These are phyloP conservation scores for Hanseniaspora guilliermondii DNA, from an alignment of 805 yeast species.

Conservation along the genomic window DNA sequence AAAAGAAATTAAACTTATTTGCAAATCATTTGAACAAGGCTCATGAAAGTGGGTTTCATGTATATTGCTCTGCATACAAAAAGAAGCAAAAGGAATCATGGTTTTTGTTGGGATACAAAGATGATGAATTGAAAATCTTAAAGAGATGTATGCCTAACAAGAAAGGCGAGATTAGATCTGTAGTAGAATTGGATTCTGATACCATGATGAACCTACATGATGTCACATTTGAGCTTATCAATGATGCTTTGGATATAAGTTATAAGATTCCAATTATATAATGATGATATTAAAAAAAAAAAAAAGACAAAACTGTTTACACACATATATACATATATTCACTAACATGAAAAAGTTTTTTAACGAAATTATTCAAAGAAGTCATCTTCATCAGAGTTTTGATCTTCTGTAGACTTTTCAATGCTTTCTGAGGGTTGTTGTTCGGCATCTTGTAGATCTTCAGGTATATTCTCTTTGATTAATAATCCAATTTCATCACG, in stretches of 20 bases:
- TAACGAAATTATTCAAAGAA: slow-evolving; percentile 30
- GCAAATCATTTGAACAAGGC: slow-evolving; percentile 42
- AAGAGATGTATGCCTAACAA: slow-evolving; percentile 62
- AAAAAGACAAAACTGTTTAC: no score
- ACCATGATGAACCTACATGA: slow-evolving; percentile 20
- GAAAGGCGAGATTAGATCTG: slow-evolving; percentile 29
- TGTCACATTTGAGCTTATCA: slow-evolving; percentile 40
- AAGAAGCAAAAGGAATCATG: slow-evolving; percentile 88
- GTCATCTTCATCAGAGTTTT: slow-evolving; percentile 31
- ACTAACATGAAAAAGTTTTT: neutral
- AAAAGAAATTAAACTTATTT: slow-evolving; percentile 31
- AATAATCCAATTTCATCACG: slow-evolving; percentile 21
- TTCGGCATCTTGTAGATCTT: slow-evolving; percentile 14
- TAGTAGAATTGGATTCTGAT: slow-evolving; percentile 39
- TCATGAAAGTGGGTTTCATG: slow-evolving; percentile 45
- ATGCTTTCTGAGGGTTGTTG: slow-evolving; percentile 6
- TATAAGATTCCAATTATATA: slow-evolving; percentile 28
- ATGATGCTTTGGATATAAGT: slow-evolving; percentile 53
- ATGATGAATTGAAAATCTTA: slow-evolving; percentile 46
- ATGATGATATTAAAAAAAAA: no score
- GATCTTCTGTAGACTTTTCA: slow-evolving; percentile 18
- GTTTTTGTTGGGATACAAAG: slow-evolving; percentile 55
- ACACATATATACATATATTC: no score
- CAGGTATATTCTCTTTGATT: slow-evolving; percentile 12
- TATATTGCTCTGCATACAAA: slow-evolving; percentile 72